phyloP scores from a whole-genome alignment of 2,329 filamentous ascomycete species.

The Talaromyces rugulosus region DNA sequence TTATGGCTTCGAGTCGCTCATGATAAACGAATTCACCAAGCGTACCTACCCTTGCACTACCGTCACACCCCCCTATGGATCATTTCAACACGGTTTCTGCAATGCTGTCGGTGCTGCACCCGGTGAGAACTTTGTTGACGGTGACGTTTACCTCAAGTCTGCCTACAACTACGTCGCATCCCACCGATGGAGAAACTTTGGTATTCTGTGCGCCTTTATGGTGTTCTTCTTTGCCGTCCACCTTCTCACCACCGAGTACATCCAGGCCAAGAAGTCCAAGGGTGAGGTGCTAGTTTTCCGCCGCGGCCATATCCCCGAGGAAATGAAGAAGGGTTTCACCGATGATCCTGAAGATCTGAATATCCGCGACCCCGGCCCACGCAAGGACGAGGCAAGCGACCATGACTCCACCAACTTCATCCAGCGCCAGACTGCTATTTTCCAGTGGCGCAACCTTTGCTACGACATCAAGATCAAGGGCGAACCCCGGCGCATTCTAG shows the following conservation, averaged over 20 bases:
- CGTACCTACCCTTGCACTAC: conserved; percentile 53
- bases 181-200: conserved; percentile 66
- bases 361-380: conserved; percentile 18
- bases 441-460: conserved; percentile 81
- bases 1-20: conserved; percentile 75
- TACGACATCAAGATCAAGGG: conserved; percentile 79
- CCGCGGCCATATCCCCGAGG: conserved; percentile 56
- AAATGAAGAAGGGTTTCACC: conserved; percentile 13
- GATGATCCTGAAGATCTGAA: conserved; percentile 26
- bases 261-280: conserved; percentile 65
- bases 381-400: conserved; percentile 30
- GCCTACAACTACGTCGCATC: conserved; percentile 55
- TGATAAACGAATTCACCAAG: conserved; percentile 76
- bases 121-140: conserved; percentile 51
- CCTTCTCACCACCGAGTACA: conserved; percentile 61
- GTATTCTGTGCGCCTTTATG: conserved; percentile 63
- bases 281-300: conserved; percentile 73
- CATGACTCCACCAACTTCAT: conserved; percentile 36
- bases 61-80: conserved; percentile 33
- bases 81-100: conserved; percentile 49
- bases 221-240: conserved; percentile 60
- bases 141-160: conserved; percentile 54
- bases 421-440: conserved; percentile 68
- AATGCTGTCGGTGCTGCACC: conserved; percentile 54
- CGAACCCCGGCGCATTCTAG: conserved; percentile 69